phyloP scores from a whole-genome alignment of 176 grass and related monocot species.

The Oryza meridionalis region DNA sequence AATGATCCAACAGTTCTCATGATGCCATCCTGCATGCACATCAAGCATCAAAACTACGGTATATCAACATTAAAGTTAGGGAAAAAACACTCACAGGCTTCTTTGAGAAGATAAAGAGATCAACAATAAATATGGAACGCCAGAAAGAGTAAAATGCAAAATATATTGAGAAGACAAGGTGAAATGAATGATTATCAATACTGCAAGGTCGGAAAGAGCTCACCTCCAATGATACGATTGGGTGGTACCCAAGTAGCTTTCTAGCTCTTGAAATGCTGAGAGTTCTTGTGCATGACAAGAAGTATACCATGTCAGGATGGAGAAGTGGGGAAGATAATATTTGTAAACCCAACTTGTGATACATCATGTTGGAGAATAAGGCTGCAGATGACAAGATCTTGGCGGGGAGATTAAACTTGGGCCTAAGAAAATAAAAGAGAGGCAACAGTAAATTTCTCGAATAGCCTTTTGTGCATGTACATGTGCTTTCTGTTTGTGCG shows the following conservation, averaged over 20 bases:
- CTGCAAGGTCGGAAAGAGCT: constrained; percentile 20
- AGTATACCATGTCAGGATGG: constrained; percentile 52
- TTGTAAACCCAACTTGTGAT: constrained; percentile 52
- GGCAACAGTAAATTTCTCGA: constrained; percentile 47
- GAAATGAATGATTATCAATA: constrained; percentile 32
- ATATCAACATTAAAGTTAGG: constrained; percentile 4
- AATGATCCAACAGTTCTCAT: constrained; percentile 57
- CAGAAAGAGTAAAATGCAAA: background rate
- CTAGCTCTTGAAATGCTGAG: constrained; percentile 83
- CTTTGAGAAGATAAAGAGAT: background rate
- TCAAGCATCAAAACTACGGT: constrained; percentile 38
- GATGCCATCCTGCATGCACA: constrained; percentile 69
- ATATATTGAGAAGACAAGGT: constrained; percentile 13
- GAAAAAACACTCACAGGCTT: background rate
- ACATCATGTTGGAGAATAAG: constrained; percentile 48
- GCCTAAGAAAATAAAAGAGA: constrained; percentile 62
- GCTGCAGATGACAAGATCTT: constrained; percentile 53
- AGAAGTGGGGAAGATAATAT: constrained; percentile 50
- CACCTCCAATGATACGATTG: constrained; percentile 81
- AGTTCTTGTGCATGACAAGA: constrained; percentile 74
- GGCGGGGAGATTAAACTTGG: constrained; percentile 72
- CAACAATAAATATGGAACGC: background rate
- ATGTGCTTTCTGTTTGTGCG: background rate
- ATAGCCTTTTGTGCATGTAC: constrained; percentile 13
- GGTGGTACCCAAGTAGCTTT: constrained; percentile 71